Percentiles rank a stretch among this genome's conserved stretches.
These are phyloP conservation scores for Earliella scabrosa DNA, from an alignment of 1,284 basidiomycete species.

Conservation along the genomic window DNA sequence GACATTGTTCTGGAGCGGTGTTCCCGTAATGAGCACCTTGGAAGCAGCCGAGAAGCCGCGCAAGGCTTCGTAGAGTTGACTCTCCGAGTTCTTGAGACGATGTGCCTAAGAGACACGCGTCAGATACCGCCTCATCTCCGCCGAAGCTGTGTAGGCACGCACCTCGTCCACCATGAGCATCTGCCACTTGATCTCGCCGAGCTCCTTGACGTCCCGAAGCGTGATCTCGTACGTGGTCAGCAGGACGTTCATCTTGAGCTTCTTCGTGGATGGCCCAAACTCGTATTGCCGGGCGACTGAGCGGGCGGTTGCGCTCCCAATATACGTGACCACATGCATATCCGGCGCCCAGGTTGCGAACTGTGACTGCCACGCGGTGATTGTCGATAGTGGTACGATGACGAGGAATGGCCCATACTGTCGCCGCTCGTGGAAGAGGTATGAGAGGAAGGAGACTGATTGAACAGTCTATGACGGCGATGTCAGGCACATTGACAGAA, in stretches of 20 bases:
- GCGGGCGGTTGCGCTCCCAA: constrained; percentile 87
- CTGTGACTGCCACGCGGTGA: constrained; percentile 97
- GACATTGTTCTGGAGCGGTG: constrained; percentile 98
- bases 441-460: constrained; percentile 95
- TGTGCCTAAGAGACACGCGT: constrained; percentile 68
- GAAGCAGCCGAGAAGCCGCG: constrained; percentile 88
- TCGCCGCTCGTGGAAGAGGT: constrained; percentile 90
- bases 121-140: constrained; percentile 9
- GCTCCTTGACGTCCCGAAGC: constrained; percentile 87
- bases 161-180: constrained; percentile 96
- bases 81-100: constrained; percentile 97
- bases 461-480: constrained; percentile 77
- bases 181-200: constrained; percentile 97
- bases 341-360: constrained; percentile 97
- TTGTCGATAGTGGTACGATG: constrained; percentile 97
- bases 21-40: constrained; percentile 97
- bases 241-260: constrained; percentile 96
- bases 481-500: no score
- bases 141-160: constrained; percentile 14
- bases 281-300: constrained; percentile 94
- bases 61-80: constrained; percentile 95
- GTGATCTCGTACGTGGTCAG: constrained; percentile 98
- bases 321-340: constrained; percentile 96
- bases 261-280: constrained; percentile 86
- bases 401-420: constrained; percentile 98